phyloP scores from a whole-genome alignment of 1,284 basidiomycete species.

The Leccinum variabile region DNA sequence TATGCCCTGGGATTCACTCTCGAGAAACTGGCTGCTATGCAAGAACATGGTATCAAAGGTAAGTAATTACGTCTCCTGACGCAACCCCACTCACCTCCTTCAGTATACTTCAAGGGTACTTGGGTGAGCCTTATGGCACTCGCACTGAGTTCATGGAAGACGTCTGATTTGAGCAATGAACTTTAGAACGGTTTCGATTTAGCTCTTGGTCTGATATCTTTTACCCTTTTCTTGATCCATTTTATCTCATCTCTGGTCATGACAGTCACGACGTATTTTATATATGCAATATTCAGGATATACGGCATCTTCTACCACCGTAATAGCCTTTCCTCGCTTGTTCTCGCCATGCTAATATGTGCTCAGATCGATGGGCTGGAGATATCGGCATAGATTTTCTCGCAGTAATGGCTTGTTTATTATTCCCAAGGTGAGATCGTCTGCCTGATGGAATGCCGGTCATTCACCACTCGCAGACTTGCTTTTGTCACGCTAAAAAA shows the following conservation, averaged over 20 bases:
- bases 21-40: conserved; percentile 91
- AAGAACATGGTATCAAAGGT: conserved; percentile 90
- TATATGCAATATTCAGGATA: conserved; percentile 71
- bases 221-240: background rate
- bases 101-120: conserved; percentile 80
- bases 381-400: conserved; percentile 71
- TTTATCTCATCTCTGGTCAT: conserved; percentile 17
- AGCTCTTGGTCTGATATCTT: conserved; percentile 62
- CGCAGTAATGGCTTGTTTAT: conserved; percentile 77
- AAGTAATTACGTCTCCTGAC: conserved; percentile 1
- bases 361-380: conserved; percentile 58
- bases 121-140: conserved; percentile 53
- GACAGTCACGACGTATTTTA: conserved; percentile 72
- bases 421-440: conserved; percentile 73
- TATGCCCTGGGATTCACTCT: conserved; percentile 87
- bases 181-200: conserved; percentile 86
- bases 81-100: conserved; percentile 28
- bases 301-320: conserved; percentile 66
- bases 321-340: conserved; percentile 28
- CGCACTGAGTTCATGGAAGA: conserved; percentile 10
- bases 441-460: background rate
- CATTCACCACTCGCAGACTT: conserved; percentile 43
- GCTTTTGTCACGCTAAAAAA: conserved; percentile 88
- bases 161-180: conserved; percentile 20
- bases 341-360: conserved; percentile 9